Evolutionary conservation across 2,329 filamentous ascomycete species (phyloP).

Genomic region (Pseudogymnoascus sp.): DNA sequence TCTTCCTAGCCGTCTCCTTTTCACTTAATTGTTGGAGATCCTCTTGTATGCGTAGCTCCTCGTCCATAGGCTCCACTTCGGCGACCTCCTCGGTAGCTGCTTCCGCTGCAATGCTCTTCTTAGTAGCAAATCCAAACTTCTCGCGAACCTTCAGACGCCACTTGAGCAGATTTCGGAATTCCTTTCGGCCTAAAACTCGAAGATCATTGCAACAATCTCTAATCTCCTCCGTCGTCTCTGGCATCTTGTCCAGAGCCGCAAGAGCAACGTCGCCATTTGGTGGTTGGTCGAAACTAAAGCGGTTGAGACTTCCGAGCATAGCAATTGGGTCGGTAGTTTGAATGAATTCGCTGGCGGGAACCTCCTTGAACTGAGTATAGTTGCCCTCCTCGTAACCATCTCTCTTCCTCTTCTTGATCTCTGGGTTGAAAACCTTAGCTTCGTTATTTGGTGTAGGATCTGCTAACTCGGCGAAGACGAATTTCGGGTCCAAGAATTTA

Average conservation of each 20-base stretch:
- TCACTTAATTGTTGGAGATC: slow-evolving; percentile 79
- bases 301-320: slow-evolving; percentile 80
- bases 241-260: slow-evolving; percentile 74
- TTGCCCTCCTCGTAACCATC: slow-evolving; percentile 97
- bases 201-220: slow-evolving; percentile 71
- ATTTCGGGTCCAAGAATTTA: slow-evolving; percentile 78
- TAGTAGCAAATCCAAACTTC: slow-evolving; percentile 77
- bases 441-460: slow-evolving; percentile 88
- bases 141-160: slow-evolving; percentile 89
- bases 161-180: slow-evolving; percentile 81
- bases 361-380: slow-evolving; percentile 84
- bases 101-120: slow-evolving; percentile 43
- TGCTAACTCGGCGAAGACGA: slow-evolving; percentile 87
- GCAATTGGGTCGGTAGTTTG: slow-evolving; percentile 89
- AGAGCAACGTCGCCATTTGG: slow-evolving; percentile 77
- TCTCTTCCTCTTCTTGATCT: slow-evolving; percentile 94
- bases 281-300: slow-evolving; percentile 73
- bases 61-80: slow-evolving; percentile 83
- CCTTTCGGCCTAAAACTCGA: slow-evolving; percentile 84
- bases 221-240: slow-evolving; percentile 80
- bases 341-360: slow-evolving; percentile 84
- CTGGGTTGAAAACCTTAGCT: slow-evolving; percentile 95
- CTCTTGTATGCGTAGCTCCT: slow-evolving; percentile 83
- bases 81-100: slow-evolving; percentile 58
- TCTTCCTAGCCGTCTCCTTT: slow-evolving; percentile 66